Conservation (phyloP, 2,329 filamentous ascomycete species). For the Colletotrichum euphorbiae region DNA sequence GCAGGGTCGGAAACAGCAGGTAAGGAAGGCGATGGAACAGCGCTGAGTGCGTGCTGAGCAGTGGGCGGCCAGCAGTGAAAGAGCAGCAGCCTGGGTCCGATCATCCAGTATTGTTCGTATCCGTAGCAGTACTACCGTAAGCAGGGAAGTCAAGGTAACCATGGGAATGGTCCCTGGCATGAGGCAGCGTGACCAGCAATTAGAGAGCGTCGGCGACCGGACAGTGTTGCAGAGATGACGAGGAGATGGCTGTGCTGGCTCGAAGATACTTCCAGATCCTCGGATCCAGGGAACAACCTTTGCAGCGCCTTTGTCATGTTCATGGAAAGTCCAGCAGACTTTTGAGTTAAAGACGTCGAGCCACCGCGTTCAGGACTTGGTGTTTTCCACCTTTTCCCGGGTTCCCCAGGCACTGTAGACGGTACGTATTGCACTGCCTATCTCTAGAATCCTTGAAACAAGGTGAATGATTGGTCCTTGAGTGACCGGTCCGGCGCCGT, state of each 20-base stretch:
- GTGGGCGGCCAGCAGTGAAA: neutral
- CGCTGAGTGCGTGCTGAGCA: too few species aligned
- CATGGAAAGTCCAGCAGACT: slow-evolving; percentile 23
- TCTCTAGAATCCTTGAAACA: slow-evolving; percentile 29
- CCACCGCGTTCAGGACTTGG: slow-evolving; percentile 25
- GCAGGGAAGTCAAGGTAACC: slow-evolving; percentile 17
- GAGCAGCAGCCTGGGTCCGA: neutral
- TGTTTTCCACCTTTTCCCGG: slow-evolving; percentile 30
- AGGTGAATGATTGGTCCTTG: slow-evolving; percentile 26
- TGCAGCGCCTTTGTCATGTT: slow-evolving; percentile 21
- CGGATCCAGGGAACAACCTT: slow-evolving; percentile 27
- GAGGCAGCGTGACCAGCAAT: slow-evolving; percentile 11
- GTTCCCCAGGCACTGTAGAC: slow-evolving; percentile 33
- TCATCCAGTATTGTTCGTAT: slow-evolving; percentile 13
- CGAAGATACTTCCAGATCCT: slow-evolving; percentile 28
- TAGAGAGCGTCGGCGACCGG: neutral
- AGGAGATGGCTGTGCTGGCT: slow-evolving; percentile 17
- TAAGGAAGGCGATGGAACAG: slow-evolving; percentile 14
- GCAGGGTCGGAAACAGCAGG: neutral
- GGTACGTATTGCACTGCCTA: slow-evolving; percentile 26
- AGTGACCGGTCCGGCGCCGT: neutral
- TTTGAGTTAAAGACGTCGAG: slow-evolving; percentile 17
- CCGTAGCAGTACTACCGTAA: neutral
- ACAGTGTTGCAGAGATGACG: slow-evolving; percentile 6
- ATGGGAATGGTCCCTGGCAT: slow-evolving; percentile 29